Base-by-base conservation (phyloP, 176 grass and related monocot genomes). In the Aegilops speltoides region DNA sequence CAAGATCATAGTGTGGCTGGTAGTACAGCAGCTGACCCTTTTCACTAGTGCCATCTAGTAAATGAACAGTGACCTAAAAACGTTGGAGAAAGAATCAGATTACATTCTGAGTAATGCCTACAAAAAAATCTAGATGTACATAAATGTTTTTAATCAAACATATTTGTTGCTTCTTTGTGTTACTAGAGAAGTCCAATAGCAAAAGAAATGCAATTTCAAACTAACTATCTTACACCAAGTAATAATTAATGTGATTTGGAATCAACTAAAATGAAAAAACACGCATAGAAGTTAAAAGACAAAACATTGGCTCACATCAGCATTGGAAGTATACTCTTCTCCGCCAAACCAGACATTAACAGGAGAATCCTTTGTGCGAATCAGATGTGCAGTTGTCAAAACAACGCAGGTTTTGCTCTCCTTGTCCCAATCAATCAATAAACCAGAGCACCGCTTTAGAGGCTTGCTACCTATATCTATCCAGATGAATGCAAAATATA, bases 1-100 rank as follows among this genome's bases (percentile, higher is more conserved):
- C 82, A 84, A 84, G 28, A 48, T 84, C 61, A 24, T 84, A 76
- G 46, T 84, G 82, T 19, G 73, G 29, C 43, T 84, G 82, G 40
- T 32, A 64, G 73, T 85, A 85, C 4, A 77, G 28, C 8, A 85
- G 20, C 17, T 66, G 7, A 22, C 28, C 40, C 12, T 66, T 28
- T 74, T 20, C 20, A 77, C 7, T 65, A 1, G 40, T 77, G 20
- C 41, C 26, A 15, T 77, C 83, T 32, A 77, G 13, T 43, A 85
- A 77, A n/a, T 45, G 38, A 24, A 77, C 41, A 48, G 6, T 17
- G 7, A 85, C 72, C 59, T 85, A 43, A 45, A 63, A 84, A 63
- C 34, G 8, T 59, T 37, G 24, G 9, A 74, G 20, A 77, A 76
- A 76, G 73, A 26, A 76, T 76, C 26, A 52, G 4, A 52, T 76